These are phyloP conservation scores for Diaporthe australafricana DNA, from an alignment of 2,329 filamentous ascomycete genomes.

Conservation along the genomic window DNA sequence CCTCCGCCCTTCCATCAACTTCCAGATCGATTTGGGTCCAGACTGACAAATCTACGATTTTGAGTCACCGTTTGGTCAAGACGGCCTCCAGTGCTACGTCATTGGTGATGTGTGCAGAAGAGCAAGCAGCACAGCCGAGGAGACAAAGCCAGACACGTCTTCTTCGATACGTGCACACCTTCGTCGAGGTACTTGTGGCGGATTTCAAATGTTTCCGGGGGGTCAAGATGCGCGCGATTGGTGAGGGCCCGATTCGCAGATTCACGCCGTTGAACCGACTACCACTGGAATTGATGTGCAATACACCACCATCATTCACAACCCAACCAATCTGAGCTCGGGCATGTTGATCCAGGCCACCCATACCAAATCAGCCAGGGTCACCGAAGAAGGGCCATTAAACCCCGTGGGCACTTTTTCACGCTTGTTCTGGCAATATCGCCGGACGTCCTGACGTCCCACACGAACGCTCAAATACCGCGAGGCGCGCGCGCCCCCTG, in stretches of 20 bases:
- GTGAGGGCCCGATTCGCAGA: background rate
- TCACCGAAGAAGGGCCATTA: background rate
- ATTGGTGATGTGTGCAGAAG: conserved; percentile 5
- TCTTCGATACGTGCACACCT: conserved; percentile 19
- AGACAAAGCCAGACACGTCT: background rate
- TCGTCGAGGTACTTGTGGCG: conserved; percentile 5
- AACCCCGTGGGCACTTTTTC: conserved; percentile 12
- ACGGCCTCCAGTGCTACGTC: conserved; percentile 27
- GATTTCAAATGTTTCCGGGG: background rate
- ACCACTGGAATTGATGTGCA: conserved; percentile 22
- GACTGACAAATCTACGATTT: conserved; percentile 21
- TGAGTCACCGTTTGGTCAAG: conserved; percentile 1
- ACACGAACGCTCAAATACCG: conserved; percentile 1
- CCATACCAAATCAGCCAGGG: conserved; percentile 13
- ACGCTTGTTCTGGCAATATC: background rate
- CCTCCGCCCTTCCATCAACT: conserved; percentile 12
- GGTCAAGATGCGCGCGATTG: background rate
- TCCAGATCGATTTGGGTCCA: background rate
- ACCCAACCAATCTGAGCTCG: background rate
- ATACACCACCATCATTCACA: conserved; percentile 12
- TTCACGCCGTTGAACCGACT: conserved; percentile 10
- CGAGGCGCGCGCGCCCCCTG: background rate
- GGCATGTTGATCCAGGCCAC: background rate
- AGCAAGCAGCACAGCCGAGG: background rate
- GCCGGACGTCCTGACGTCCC: background rate